A percentile compares a stretch with the other conserved stretches of the same genome.
Conservation (phyloP, 768 basidiomycete genomes). For the Xerocomellus dryophilus region DNA sequence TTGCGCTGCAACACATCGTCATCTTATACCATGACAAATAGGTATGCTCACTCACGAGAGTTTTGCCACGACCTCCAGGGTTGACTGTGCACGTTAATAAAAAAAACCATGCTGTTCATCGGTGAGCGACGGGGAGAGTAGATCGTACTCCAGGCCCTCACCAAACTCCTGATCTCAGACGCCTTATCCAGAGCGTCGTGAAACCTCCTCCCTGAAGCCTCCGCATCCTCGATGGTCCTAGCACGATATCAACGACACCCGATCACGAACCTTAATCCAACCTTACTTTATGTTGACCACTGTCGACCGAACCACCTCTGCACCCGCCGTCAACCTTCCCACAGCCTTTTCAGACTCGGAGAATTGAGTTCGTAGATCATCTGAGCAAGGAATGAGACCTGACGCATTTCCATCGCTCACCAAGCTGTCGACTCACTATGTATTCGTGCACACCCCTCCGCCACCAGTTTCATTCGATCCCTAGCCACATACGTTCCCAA, state of each 20-base stretch:
- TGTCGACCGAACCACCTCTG: slow-evolving; percentile 53
- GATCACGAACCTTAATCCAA: not conserved
- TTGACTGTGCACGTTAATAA: slow-evolving; percentile 71
- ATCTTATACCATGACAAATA: slow-evolving; percentile 1
- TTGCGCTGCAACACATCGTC: slow-evolving; percentile 43
- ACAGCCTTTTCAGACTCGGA: slow-evolving; percentile 53
- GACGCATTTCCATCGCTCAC: not conserved
- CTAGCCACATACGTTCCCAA: slow-evolving; percentile 79
- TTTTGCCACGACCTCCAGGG: slow-evolving; percentile 85
- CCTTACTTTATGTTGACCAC: slow-evolving; percentile 48
- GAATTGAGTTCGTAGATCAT: slow-evolving; percentile 57
- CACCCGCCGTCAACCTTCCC: slow-evolving; percentile 51
- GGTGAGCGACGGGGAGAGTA: slow-evolving; percentile 6
- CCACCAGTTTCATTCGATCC: slow-evolving; percentile 78
- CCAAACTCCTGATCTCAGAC: slow-evolving; percentile 71
- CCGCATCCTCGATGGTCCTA: slow-evolving; percentile 62
- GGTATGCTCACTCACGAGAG: slow-evolving; percentile 59
- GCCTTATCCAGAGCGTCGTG: slow-evolving; percentile 60
- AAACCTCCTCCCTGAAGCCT: slow-evolving; percentile 50
- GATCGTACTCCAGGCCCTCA: slow-evolving; percentile 34
- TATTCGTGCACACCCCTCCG: slow-evolving; percentile 62
- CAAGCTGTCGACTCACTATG: slow-evolving; percentile 49
- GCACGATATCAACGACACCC: not conserved
- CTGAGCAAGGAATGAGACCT: slow-evolving; percentile 32
- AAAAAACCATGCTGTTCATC: slow-evolving; percentile 66